Conservation (phyloP, 2,329 filamentous ascomycete species). For the Paecilomyces formosus region DNA sequence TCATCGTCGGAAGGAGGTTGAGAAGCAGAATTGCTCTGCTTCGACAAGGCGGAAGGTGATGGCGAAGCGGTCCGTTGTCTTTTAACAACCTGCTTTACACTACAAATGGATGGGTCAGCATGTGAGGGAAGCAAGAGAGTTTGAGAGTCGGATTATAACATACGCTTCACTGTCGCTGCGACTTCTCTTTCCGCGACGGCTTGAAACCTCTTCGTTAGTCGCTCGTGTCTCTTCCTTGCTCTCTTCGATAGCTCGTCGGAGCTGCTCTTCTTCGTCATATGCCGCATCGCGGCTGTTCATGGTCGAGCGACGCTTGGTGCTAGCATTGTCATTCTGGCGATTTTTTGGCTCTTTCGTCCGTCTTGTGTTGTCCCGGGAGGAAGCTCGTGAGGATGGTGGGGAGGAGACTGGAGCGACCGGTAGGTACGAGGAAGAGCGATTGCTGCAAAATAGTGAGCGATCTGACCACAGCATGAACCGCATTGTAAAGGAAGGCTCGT, state of each 20-base stretch:
- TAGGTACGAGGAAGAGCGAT: conserved; percentile 57
- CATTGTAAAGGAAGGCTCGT: background rate
- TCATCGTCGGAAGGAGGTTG: conserved; percentile 60
- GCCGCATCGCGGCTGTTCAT: conserved; percentile 96
- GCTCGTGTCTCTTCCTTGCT: conserved; percentile 73
- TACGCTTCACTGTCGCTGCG: conserved; percentile 94
- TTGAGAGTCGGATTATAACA: conserved; percentile 32
- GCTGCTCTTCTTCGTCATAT: conserved; percentile 87
- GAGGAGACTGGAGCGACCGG: conserved; percentile 47
- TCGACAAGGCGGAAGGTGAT: conserved; percentile 55
- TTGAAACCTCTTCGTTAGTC: conserved; percentile 46
- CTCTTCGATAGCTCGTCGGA: conserved; percentile 85
- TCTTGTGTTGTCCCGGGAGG: conserved; percentile 32
- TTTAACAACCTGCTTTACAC: conserved; percentile 65
- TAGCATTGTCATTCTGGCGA: conserved; percentile 45
- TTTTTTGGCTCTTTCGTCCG: conserved; percentile 35
- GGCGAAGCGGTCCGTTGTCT: conserved; percentile 76
- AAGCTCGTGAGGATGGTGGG: conserved; percentile 36
- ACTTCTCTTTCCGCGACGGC: conserved; percentile 68
- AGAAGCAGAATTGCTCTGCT: conserved; percentile 38
- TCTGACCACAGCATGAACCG: conserved; percentile 5
- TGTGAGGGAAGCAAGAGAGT: background rate
- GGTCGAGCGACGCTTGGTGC: conserved; percentile 80
- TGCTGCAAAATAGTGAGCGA: conserved; percentile 39
- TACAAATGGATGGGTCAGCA: conserved; percentile 31